phyloP scores from a whole-genome alignment of 176 grass and related monocot species.

The Musa acuminata region DNA sequence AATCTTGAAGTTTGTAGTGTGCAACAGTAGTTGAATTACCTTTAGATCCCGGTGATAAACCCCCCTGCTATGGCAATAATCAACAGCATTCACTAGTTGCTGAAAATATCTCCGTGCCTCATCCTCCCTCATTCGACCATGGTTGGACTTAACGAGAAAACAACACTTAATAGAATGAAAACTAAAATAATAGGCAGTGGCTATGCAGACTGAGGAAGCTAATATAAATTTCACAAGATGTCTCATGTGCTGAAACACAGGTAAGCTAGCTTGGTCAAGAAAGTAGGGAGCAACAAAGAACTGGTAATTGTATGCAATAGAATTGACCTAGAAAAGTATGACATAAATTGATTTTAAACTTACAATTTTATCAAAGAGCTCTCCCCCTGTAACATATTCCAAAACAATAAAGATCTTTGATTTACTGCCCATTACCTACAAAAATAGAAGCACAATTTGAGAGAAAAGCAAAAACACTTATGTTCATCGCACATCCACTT shows the following conservation, averaged over 20 bases:
- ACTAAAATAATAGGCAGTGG: not conserved
- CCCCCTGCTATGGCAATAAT: conserved; percentile 91
- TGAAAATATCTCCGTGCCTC: conserved; percentile 87
- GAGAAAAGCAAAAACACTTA: not conserved
- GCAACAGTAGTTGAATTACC: conserved; percentile 19
- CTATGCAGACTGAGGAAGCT: conserved; percentile 21
- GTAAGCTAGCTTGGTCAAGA: too few relatives aligned
- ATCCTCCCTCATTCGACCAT: conserved; percentile 77
- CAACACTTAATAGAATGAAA: not conserved
- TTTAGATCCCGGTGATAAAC: conserved; percentile 94
- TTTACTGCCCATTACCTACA: conserved; percentile 95
- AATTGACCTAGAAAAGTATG: too few relatives aligned
- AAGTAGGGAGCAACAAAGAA: too few relatives aligned
- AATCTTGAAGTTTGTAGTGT: conserved; percentile 6
- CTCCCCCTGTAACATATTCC: conserved; percentile 87
- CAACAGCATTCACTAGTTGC: conserved; percentile 21
- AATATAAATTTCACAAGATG: too few relatives aligned
- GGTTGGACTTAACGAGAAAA: conserved; percentile 45
- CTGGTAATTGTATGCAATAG: too few relatives aligned
- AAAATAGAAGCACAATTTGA: conserved; percentile 11
- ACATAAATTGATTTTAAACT: conserved; percentile 7
- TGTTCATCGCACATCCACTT: too few relatives aligned
- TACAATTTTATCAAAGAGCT: conserved; percentile 96
- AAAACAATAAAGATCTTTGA: conserved; percentile 88
- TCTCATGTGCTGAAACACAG: too few relatives aligned